Conservation (phyloP, 2,329 filamentous ascomycete species). For the Monosporascus sp. region DNA sequence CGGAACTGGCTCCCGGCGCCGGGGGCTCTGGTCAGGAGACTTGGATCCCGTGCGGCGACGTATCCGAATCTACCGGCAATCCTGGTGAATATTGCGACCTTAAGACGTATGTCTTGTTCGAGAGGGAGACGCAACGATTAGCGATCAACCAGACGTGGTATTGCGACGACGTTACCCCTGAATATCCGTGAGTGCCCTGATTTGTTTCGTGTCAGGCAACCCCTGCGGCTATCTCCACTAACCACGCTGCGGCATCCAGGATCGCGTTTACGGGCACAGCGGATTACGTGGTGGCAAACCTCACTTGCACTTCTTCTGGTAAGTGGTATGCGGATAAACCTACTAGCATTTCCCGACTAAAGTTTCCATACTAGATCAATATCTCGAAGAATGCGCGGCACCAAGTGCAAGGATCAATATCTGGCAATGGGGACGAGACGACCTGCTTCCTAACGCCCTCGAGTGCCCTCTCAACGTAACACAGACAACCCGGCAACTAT, state of each 20-base stretch:
- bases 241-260: not conserved
- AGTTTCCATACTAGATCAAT: not conserved
- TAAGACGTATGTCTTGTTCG: constrained; percentile 3
- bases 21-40: not conserved
- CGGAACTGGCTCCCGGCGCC: not conserved
- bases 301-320: not conserved
- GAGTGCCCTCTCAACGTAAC: not conserved
- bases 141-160: constrained; percentile 6
- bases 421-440: constrained; percentile 4
- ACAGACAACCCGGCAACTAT: too few relatives aligned
- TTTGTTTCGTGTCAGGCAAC: not conserved
- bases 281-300: not conserved
- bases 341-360: not conserved
- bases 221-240: too few relatives aligned
- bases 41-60: not conserved
- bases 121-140: not conserved
- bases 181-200: constrained; percentile 1
- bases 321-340: too few relatives aligned
- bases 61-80: too few relatives aligned
- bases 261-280: constrained; percentile 6
- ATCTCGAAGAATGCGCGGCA: constrained; percentile 1
- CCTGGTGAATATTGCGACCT: constrained; percentile 1
- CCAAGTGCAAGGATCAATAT: not conserved
- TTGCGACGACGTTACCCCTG: constrained; percentile 4
- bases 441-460: constrained; percentile 2